Evolutionary conservation across 2,329 filamentous ascomycete genomes (phyloP).

Genomic region (Alternaria atra): DNA sequence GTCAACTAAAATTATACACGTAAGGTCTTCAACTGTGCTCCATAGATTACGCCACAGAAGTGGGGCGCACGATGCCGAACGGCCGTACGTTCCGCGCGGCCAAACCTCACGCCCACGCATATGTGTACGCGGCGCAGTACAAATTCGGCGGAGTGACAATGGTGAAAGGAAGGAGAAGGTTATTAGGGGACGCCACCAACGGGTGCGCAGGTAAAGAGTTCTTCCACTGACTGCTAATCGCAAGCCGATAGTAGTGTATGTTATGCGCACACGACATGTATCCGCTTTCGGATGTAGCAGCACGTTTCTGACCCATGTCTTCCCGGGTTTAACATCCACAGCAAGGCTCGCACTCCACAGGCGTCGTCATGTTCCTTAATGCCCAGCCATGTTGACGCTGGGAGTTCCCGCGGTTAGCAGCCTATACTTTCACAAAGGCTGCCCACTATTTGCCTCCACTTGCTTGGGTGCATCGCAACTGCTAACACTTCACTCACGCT

Average conservation of each 20-base stretch:
- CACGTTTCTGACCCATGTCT: conserved; percentile 11
- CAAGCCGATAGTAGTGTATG: not conserved
- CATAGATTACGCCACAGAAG: conserved; percentile 17
- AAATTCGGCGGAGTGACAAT: not conserved
- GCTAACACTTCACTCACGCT: not conserved
- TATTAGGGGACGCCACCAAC: not conserved
- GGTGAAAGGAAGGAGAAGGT: not conserved
- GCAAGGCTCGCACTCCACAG: conserved; percentile 8
- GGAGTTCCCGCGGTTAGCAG: conserved; percentile 6
- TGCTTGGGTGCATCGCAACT: not conserved
- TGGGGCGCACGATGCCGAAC: conserved; percentile 17
- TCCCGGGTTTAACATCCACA: conserved; percentile 6
- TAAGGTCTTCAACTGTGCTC: conserved; percentile 6
- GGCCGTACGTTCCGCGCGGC: conserved; percentile 5
- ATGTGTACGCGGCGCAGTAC: not conserved
- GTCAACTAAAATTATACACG: conserved; percentile 8
- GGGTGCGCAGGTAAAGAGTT: not conserved
- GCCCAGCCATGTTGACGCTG: conserved; percentile 25
- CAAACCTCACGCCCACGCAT: not conserved
- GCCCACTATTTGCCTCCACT: conserved; percentile 19
- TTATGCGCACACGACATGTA: conserved; percentile 24
- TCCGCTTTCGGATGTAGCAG: conserved; percentile 22
- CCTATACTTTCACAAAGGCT: conserved; percentile 26
- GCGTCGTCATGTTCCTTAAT: conserved; percentile 36
- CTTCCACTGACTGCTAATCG: not conserved